These are phyloP conservation scores for Pinus tabuliformis DNA, from an alignment of 75 land plant genomes.

Conservation along the genomic window DNA sequence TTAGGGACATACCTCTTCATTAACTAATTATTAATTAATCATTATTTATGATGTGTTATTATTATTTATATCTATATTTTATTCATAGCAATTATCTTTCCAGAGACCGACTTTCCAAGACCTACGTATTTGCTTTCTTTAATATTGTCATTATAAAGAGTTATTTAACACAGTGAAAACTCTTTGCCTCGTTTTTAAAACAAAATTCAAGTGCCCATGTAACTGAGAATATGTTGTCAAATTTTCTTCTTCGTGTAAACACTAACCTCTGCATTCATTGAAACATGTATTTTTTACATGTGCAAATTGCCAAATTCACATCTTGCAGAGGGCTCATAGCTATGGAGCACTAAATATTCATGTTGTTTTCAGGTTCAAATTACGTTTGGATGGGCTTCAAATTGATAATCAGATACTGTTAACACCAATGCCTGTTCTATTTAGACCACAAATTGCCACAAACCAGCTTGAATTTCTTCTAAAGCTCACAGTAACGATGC, in stretches of 20 bases:
- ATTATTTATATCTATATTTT: no score
- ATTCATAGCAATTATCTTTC: neutral
- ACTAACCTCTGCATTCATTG: neutral
- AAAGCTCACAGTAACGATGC: constrained; percentile 70
- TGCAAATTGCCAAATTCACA: neutral
- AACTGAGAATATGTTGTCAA: neutral
- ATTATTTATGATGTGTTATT: no score
- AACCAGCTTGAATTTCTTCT: constrained; percentile 63
- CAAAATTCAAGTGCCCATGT: neutral
- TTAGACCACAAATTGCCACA: constrained; percentile 68
- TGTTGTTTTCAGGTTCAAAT: constrained; percentile 60
- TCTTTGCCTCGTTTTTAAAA: no score
- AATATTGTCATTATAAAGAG: neutral
- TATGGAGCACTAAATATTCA: constrained; percentile 1
- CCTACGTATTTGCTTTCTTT: neutral
- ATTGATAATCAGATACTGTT: constrained; percentile 94
- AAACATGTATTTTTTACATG: neutral
- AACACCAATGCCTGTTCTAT: constrained; percentile 96
- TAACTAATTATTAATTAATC: no score
- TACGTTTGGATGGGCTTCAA: constrained; percentile 81
- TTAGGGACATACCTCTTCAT: no score
- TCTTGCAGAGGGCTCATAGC: neutral
- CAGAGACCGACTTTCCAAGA: neutral
- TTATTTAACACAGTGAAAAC: neutral
- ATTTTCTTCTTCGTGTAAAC: neutral